phyloP scores from a whole-genome alignment of 2,329 filamentous ascomycete genomes.

The Venturiaceae sp. region DNA sequence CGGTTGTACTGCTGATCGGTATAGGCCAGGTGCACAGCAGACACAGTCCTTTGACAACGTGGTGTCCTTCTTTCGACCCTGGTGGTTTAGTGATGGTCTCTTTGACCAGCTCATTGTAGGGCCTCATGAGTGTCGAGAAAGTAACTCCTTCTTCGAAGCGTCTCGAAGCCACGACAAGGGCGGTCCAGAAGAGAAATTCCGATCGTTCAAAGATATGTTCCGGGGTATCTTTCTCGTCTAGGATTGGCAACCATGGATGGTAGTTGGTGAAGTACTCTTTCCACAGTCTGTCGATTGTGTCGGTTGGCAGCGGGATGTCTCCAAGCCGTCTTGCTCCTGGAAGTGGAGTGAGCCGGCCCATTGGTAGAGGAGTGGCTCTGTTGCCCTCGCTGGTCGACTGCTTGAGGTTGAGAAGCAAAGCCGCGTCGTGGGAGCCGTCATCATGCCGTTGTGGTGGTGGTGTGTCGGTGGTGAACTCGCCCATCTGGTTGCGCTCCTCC shows the following conservation, averaged over 20 bases:
- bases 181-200: conserved; percentile 76
- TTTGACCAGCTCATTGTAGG: conserved; percentile 64
- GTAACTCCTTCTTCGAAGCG: conserved; percentile 58
- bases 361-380: conserved; percentile 14
- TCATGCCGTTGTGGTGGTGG: background rate
- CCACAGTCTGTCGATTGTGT: conserved; percentile 48
- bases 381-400: conserved; percentile 20
- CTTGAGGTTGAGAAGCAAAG: conserved; percentile 57
- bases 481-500: conserved; percentile 11
- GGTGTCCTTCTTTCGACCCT: conserved; percentile 49
- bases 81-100: conserved; percentile 64
- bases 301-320: conserved; percentile 30
- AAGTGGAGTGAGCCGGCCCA: conserved; percentile 24
- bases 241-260: conserved; percentile 68
- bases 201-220: conserved; percentile 71
- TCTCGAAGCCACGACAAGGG: conserved; percentile 64
- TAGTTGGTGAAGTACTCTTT: conserved; percentile 66
- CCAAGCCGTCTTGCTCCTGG: conserved; percentile 47
- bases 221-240: conserved; percentile 57
- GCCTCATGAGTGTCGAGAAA: conserved; percentile 55
- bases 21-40: conserved; percentile 74
- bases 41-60: conserved; percentile 72
- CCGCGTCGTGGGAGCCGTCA: conserved; percentile 54
- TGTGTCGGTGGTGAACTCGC: background rate
- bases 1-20: conserved; percentile 70